phyloP scores from a whole-genome alignment of 345 rosid species.

The Psidium friedrichsthalianum region DNA sequence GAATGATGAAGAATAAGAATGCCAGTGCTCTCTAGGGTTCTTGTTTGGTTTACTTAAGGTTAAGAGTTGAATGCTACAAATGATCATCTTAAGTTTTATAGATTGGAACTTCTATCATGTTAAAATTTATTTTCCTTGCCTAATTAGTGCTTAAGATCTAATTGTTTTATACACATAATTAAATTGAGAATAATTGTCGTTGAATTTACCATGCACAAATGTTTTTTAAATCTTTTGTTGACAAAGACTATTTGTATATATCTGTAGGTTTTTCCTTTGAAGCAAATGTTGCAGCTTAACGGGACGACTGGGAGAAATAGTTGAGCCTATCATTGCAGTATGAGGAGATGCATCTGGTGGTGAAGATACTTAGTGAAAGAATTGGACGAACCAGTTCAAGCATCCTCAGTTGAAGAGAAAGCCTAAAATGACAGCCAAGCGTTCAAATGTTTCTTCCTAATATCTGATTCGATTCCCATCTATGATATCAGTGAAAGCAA shows the following conservation, averaged over 20 bases:
- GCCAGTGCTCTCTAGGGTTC: background rate
- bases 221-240: background rate
- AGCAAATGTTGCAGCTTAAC: background rate
- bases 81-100: too few relatives aligned
- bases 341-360: background rate
- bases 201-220: background rate
- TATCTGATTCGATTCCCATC: background rate
- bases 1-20: background rate
- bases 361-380: background rate
- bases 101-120: background rate
- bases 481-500: background rate
- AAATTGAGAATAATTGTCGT: background rate
- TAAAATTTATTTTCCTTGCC: background rate
- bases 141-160: background rate
- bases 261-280: background rate
- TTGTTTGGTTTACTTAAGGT: background rate
- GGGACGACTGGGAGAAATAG: background rate
- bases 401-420: background rate
- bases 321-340: background rate
- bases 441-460: background rate
- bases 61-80: background rate
- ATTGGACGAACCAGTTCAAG: background rate
- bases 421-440: background rate
- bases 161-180: background rate
- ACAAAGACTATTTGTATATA: background rate